phyloP scores from a whole-genome alignment of 1,284 basidiomycete genomes.

The Puccinia novopanici region DNA sequence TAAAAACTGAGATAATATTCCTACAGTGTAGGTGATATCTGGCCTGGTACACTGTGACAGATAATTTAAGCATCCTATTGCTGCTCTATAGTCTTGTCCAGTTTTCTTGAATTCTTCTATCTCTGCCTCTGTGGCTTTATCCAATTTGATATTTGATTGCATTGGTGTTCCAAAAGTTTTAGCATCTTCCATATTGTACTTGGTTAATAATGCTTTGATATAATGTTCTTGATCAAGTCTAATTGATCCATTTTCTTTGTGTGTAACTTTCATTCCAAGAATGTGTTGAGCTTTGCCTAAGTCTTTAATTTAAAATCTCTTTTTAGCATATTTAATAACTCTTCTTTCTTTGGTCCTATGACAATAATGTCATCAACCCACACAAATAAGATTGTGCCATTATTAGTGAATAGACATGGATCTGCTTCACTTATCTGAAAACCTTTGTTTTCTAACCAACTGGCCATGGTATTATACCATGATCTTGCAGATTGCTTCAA shows the following conservation, averaged over 20 bases:
- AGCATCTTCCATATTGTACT: no score
- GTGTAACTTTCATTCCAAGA: constrained; percentile 13
- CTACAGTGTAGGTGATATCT: constrained; percentile 34
- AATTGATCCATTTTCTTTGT: background rate
- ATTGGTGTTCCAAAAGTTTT: no score
- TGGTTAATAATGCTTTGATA: background rate
- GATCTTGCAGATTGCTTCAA: constrained; percentile 47
- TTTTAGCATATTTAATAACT: constrained; percentile 1
- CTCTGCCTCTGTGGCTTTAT: no score
- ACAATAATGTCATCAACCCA: no score
- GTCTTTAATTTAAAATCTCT: constrained; percentile 31
- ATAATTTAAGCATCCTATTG: no score
- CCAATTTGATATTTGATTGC: no score
- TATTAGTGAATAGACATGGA: constrained; percentile 38
- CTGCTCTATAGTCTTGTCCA: no score
- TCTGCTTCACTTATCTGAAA: constrained; percentile 45
- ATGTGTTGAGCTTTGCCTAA: no score
- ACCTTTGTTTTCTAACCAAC: constrained; percentile 35
- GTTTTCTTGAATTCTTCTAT: no score
- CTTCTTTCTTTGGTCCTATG: constrained; percentile 2
- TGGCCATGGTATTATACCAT: constrained; percentile 43
- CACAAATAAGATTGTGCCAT: constrained; percentile 10
- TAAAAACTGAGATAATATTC: constrained; percentile 32
- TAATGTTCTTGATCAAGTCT: no score
- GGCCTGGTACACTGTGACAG: constrained; percentile 34